Evolutionary conservation across 73 alveolate genomes (phyloP).

Genomic region (Tetrahymena thermophila): DNA sequence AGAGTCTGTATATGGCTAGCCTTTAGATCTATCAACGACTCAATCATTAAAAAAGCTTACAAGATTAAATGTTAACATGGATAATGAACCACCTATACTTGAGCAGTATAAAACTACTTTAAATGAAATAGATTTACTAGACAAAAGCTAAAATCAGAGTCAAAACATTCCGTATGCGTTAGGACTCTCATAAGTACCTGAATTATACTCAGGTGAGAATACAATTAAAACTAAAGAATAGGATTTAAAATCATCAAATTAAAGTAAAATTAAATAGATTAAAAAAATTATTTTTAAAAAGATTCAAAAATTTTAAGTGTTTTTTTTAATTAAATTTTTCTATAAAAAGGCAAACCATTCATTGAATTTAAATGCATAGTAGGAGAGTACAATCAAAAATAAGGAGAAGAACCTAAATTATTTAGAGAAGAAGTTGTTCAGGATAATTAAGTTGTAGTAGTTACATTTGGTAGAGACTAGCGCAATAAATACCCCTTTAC

Average conservation of each 20-base stretch:
- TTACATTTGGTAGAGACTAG: not conserved
- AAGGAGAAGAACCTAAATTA: not conserved
- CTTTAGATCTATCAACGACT: not conserved
- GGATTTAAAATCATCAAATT: not conserved
- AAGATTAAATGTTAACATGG: not conserved
- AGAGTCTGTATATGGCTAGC: not conserved
- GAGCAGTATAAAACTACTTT: not conserved
- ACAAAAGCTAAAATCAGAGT: not conserved
- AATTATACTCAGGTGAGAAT: not conserved
- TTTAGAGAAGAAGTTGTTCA: not conserved
- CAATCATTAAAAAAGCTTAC: not conserved
- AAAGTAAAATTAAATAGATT: not conserved
- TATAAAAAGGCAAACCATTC: not conserved
- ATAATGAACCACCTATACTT: not conserved
- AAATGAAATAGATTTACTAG: not conserved
- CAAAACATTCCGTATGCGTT: not conserved
- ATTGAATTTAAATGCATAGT: not conserved
- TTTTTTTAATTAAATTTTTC: not conserved
- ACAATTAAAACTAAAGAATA: not conserved
- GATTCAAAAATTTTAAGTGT: not conserved
- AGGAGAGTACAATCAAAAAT: not conserved
- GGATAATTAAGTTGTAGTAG: not conserved
- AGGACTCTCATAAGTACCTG: not conserved
- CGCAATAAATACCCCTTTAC: not conserved
- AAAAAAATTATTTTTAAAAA: not conserved